Evolutionary conservation across 164 flowering plant genomes (phyloP).

Genomic region (Sextonia rubra): DNA sequence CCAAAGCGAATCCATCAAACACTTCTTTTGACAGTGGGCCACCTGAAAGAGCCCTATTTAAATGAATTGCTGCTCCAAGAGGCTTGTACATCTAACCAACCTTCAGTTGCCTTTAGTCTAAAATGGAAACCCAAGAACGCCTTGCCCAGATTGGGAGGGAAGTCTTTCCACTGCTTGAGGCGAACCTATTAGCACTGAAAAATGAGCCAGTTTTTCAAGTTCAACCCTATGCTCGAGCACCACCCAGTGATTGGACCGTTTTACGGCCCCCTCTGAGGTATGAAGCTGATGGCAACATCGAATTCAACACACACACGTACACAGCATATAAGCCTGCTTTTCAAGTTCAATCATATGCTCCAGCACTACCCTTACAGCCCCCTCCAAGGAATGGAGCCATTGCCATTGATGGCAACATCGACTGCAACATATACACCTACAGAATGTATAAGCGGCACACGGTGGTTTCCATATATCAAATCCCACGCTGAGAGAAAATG

Average conservation of each 20-base stretch:
- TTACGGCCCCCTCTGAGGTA: no score
- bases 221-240: neutral
- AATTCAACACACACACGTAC: no score
- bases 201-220: neutral
- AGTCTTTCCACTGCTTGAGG: neutral
- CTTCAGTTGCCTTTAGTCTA: neutral
- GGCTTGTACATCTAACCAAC: neutral
- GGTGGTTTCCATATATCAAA: neutral
- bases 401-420: neutral
- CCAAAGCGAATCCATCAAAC: neutral
- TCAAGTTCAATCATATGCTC: neutral
- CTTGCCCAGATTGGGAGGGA: slow-evolving; percentile 1
- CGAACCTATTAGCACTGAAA: neutral
- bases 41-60: neutral
- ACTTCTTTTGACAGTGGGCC: neutral
- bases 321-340: no score
- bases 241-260: neutral
- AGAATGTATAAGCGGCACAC: neutral
- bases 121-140: neutral
- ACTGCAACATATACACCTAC: neutral
- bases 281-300: no score
- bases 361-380: neutral
- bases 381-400: neutral
- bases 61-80: neutral
- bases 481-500: neutral